Conservation (phyloP, 2,329 filamentous ascomycete species). For the Pseudogymnoascus sp. region DNA sequence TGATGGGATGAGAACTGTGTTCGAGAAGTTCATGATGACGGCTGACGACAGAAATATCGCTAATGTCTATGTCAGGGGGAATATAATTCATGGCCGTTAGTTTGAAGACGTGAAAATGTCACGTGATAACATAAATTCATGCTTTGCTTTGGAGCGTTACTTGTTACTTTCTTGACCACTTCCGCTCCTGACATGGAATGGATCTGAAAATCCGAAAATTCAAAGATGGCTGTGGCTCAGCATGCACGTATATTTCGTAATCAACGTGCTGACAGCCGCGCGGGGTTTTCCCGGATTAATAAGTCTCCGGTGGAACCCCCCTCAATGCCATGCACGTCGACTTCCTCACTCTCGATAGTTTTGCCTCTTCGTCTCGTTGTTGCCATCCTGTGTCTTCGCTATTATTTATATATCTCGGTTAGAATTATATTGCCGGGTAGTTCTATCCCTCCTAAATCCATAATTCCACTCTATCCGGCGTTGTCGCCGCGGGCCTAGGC, state of each 20-base stretch:
- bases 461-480: not conserved
- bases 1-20: slow-evolving; percentile 14
- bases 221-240: not conserved
- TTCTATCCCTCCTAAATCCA: not conserved
- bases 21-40: slow-evolving; percentile 87
- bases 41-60: slow-evolving; percentile 84
- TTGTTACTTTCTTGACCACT: not conserved
- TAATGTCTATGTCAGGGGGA: slow-evolving; percentile 78
- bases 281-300: slow-evolving; percentile 2
- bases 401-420: not conserved
- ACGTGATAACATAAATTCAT: not conserved
- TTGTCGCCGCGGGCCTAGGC: not conserved
- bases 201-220: slow-evolving; percentile 12
- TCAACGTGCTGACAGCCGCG: not conserved
- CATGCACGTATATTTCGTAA: not conserved
- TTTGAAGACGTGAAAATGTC: not conserved
- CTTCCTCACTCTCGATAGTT: not conserved
- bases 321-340: not conserved
- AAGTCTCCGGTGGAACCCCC: not conserved
- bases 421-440: not conserved
- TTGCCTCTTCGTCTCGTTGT: not conserved
- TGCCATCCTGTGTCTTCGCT: not conserved
- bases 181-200: not conserved
- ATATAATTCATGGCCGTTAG: not conserved
- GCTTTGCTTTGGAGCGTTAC: not conserved